Base-by-base conservation (phyloP, 2,329 filamentous ascomycete genomes). In the Lasiodiplodia sp. region DNA sequence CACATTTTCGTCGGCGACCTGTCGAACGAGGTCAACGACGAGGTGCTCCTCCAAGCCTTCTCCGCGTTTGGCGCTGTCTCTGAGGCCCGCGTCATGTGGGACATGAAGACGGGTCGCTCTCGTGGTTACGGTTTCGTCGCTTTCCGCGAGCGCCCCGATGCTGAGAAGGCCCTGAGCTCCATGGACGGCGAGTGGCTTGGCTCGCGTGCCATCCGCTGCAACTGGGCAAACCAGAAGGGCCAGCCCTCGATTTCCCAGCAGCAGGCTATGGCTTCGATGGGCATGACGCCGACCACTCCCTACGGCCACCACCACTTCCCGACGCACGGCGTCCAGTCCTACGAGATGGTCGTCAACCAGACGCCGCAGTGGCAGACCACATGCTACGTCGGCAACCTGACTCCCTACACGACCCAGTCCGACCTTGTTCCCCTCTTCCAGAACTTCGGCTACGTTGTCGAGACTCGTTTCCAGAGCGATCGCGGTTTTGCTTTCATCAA, bases 171-270 rank as follows among this genome's bases (percentile, higher is more conserved):
- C 1, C 82, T 99, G 76, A 97, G 91, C 83, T 94, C 94, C 71
- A 99, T 99, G 96, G 96, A 99, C 77, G 96, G 96, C 71, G 96
- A 99, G 84, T 99, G 96, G 96, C 90, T 99, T 64, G 96, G 96
- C 67, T 98, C 96, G 75, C 92, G 96, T 72, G 96, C 96, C 51
- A 99, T 99, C 78, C 94, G 96, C 75, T 98, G 95, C 88, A 99
- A 99, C 86, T 99, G 96, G 96, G 96, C 96, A 70, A 99, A 99
- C 84, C 96, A 99, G 79, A 99, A 99, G 86, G 96, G 96, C n/a
- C 96, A 99, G 78, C 96, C 96, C 68, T 98, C 96, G 2, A 97
- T 98, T 81, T 94, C 94, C 60, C 95, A 99, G 83, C 96, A 98
- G 83, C 93, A 97, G 82, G 93, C 94, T 47, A 96, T 99, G 93